Conservation (phyloP, 2,329 filamentous ascomycete genomes). For the Fusarium albosuccineum region DNA sequence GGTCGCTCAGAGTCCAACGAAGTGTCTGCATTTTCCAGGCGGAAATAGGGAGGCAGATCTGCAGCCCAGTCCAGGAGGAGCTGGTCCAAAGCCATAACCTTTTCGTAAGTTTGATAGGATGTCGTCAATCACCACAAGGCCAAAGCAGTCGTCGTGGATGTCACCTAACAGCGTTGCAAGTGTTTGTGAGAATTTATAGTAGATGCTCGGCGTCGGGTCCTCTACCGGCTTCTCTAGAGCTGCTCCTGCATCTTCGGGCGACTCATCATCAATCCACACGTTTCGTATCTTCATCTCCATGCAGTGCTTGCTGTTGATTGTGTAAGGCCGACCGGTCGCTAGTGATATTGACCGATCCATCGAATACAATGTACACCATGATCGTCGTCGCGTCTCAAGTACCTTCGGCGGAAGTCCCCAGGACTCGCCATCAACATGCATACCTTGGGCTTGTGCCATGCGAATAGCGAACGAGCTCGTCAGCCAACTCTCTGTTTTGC, state of each 20-base stretch:
- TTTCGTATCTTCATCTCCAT: constrained; percentile 5
- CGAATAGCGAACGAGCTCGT: neutral
- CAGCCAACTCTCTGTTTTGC: neutral
- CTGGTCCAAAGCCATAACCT: constrained; percentile 2
- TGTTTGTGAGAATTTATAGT: neutral
- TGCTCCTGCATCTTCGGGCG: neutral
- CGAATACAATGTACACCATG: neutral
- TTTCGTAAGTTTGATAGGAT: constrained; percentile 3
- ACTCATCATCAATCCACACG: neutral
- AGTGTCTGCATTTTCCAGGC: constrained; percentile 1
- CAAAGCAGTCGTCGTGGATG: constrained; percentile 1
- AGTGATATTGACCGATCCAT: constrained; percentile 6
- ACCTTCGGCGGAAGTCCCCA: neutral
- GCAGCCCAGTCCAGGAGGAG: neutral
- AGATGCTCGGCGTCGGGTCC: neutral
- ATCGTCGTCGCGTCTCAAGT: neutral
- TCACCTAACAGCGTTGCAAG: neutral
- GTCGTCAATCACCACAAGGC: neutral
- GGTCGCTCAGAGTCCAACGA: neutral
- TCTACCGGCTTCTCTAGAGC: neutral
- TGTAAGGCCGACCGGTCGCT: neutral
- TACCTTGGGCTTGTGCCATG: neutral
- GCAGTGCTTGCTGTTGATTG: neutral
- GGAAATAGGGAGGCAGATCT: neutral
- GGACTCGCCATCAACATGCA: constrained; percentile 1